Base-by-base conservation (phyloP, 164 flowering plant genomes). In the Vitis labrusca region DNA sequence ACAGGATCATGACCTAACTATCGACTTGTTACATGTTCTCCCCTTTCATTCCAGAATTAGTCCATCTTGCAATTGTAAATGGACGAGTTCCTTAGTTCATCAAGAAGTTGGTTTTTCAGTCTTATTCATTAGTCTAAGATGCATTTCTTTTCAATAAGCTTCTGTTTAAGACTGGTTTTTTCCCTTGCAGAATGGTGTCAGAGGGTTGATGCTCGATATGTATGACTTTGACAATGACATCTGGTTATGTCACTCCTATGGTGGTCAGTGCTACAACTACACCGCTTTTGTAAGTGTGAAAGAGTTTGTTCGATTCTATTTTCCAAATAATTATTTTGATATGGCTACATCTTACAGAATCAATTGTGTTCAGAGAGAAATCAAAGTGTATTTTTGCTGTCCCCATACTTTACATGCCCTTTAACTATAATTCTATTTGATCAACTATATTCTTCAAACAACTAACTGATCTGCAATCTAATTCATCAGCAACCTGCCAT, bases 221-320 rank as follows among this genome's bases (percentile, higher is more conserved):
- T 91, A 91, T 73, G 98, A 93, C 82, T 91, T 87, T 76, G 55
- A 80, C 44, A 89, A 89, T 74, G 91, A 86, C 70, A 84, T 91
- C 62, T 93, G 98, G 98, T 73, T 91, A 68, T 93, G 98, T 73
- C 98, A 91, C 73, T 93, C 97, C 29, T 91, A 68, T 65, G 88
- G 89, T 1, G 97, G 92, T 17, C 73, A 77, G 49, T 93, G 98
- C 84, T 82, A 66, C 83, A 86, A 90, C 77, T 83, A 63, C 77
- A 91, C 98, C 19, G 92, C 98, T 64, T 93, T 90, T 71, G 98
- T 90, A 81, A 87, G 97, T 89, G 48, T 65, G 14, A 3, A 8
- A 51, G 5, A 37, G 44, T 3, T 37, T 6, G 5, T 48, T 3
- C n/a, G 16, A 16, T 16, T 58, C 2, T 49, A 27, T 8, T 51